Conservation (phyloP, 23 red algal species). For the Gracilariopsis chorda region DNA sequence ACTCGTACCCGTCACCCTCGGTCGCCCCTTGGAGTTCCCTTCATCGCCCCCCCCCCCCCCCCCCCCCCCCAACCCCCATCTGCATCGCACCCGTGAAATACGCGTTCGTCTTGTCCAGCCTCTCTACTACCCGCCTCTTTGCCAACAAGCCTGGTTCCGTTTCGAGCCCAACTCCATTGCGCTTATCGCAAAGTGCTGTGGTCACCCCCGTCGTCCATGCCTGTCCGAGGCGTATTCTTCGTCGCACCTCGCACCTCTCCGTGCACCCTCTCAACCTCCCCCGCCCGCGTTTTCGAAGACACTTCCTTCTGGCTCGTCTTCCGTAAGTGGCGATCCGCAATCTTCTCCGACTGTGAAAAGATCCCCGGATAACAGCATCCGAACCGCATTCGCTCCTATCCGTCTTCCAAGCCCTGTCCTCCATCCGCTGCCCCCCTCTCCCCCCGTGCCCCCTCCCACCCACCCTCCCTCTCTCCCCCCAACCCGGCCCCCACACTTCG, state of each 20-base stretch:
- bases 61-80: no score
- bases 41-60: no score
- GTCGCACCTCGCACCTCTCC: not conserved
- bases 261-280: not conserved
- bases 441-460: not conserved
- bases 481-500: not conserved
- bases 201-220: conserved; percentile 13
- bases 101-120: no score
- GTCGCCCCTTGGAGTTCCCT: no score
- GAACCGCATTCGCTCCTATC: not conserved
- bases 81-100: no score
- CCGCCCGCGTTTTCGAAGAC: conserved; percentile 20
- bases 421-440: not conserved
- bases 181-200: no score
- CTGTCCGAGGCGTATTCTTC: not conserved
- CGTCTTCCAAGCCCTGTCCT: not conserved
- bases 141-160: no score
- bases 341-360: conserved; percentile 61
- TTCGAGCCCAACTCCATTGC: no score
- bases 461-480: not conserved
- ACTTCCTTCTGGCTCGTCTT: conserved; percentile 65
- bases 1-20: no score
- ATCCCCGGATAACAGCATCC: conserved; percentile 41
- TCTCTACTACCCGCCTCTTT: no score
- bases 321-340: conserved; percentile 59